Base-by-base conservation (phyloP, 371 early-diverging fungal species). In the Coemansia sp. region DNA sequence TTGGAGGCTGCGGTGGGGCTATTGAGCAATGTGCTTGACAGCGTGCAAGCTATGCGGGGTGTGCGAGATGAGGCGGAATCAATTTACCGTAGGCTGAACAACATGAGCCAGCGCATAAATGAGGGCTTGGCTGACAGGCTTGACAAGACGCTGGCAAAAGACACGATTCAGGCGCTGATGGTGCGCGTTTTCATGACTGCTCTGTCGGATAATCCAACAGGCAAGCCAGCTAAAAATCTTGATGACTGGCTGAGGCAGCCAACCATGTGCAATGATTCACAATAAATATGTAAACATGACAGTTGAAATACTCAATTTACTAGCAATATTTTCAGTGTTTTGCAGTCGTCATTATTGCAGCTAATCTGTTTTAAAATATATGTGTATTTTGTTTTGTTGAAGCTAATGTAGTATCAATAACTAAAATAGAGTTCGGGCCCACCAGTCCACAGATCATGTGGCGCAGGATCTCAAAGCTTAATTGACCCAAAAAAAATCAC, bases 61-160 rank as follows among this genome's bases (percentile, higher is more conserved):
- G 71, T 59, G 23, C 61, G 59, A n/a, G 67, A 62, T 7, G 62
- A 44, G 52, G 39, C 62, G 2, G 21, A 28, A 7, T 33, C 40
- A 9, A 67, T 75, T 6, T 61, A 67, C 63, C 20, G 39, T 21
- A 53, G 68, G 7, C 65, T 75, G 48, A 44, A 48, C 30, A 20
- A 16, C 3, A 60, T 71, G 11, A 71, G 67, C 61, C 55, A 42
- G 52, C 67, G 62, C 26, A 75, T 75, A 61, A 64, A 33, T 48
- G 75, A 75, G 48, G 62, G 75, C 23, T 30, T 67, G 47, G 67
- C 69, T 1, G 64, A 64, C 48, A 59, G 53, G 33, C 59, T 75
- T 26, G 65, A 71, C 60, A 75, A 67, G 68, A 75, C 75, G 16
- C 60, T 67, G 59, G 75, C 75, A 16, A 75, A 75, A 54, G 75